Conservation (phyloP, 2,329 filamentous ascomycete genomes). For the Apiospora aurea region DNA sequence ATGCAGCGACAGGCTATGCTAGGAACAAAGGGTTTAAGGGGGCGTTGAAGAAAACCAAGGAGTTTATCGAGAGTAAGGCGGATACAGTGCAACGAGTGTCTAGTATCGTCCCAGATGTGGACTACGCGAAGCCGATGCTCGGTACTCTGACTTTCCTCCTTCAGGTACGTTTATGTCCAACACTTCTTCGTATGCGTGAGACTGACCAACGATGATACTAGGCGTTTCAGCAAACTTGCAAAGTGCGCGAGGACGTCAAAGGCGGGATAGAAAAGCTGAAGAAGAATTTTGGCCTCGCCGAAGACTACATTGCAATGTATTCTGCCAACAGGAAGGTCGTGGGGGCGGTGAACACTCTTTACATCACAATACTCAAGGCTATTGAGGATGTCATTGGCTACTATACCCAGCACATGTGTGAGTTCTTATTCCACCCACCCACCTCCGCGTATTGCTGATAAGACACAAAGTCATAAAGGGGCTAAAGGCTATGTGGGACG, state of each 20-base stretch:
- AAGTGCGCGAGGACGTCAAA: background rate
- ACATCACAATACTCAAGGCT: background rate
- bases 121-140: background rate
- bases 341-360: background rate
- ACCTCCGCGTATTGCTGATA: background rate
- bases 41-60: background rate
- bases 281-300: background rate
- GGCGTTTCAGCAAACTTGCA: background rate
- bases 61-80: background rate
- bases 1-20: background rate
- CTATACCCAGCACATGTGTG: background rate
- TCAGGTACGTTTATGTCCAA: background rate
- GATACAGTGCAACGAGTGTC: background rate
- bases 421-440: background rate
- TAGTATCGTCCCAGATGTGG: background rate
- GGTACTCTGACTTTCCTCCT: background rate
- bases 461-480: background rate
- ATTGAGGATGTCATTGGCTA: background rate
- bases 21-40: background rate
- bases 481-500: background rate
- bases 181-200: accelerated
- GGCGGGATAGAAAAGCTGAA: background rate
- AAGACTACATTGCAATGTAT: background rate
- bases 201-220: too few relatives aligned
- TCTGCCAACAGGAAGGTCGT: background rate